Base-by-base conservation (phyloP, 257 asterid species). In the Jacaranda copaia region DNA sequence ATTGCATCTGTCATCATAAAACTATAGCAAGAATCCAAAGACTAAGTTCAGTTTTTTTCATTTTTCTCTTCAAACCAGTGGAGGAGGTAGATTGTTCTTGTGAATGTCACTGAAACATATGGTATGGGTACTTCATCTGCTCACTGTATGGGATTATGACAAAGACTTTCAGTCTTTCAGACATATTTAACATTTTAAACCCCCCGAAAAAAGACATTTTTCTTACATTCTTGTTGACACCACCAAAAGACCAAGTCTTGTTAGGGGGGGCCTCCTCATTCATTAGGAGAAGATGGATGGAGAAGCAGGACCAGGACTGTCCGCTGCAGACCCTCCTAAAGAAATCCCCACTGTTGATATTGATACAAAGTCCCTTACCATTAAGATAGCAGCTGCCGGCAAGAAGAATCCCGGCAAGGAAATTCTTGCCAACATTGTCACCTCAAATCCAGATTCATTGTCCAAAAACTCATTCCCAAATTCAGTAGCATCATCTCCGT, bases 401-500 rank as follows among this genome's bases (percentile, higher is more conserved):
- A 78, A 77, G 68, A 71, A 74, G 61, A 52, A 14, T 5, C 36
- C 64, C 42, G 62, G 79, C 49, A 80, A 75, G 72, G 73, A 73
- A 49, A 73, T 73, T 69, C 56, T 74, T 48, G 60, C 85, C 32
- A 73, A 73, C 79, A 77, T 35, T 77, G 59, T 72, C 63, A 63
- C 82, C 74, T 69, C 82, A 36, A 49, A 63, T 68, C 80, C 32
- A 72, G 85, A 81, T 64, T 80, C 84, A n/a, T 38, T 62, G 32
- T 25, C 88, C 16, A 79, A 72, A 35, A 80, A 74, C 49, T 38
- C 86, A 40, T 66, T 19, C 13, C 25, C 82, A 80, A 70, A 79
- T 74, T 85, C 96, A 48, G 73, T 80, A 18, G 40, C 91, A 61
- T 85, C 95, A 40, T 92, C 97, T 43, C 90, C 93, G 7, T 87